phyloP scores from a whole-genome alignment of 257 asterid genomes.

The Solanum gracilifrons region DNA sequence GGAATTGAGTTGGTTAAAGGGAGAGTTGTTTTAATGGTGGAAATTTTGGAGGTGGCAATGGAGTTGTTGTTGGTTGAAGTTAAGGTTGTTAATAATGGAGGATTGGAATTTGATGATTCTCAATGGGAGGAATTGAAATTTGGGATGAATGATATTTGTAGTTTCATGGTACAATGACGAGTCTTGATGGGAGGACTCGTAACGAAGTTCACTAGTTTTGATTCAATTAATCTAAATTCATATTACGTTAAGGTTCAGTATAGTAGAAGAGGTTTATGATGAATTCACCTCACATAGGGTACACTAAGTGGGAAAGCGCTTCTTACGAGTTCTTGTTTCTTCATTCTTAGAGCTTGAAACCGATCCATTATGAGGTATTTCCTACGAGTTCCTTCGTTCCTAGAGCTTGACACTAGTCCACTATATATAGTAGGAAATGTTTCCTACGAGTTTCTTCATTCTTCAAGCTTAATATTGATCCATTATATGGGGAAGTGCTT shows the following conservation, averaged over 20 bases:
- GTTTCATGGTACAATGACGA: background rate
- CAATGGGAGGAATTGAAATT: constrained; percentile 55
- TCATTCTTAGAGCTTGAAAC: background rate
- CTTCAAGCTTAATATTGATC: background rate
- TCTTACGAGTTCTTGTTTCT: background rate
- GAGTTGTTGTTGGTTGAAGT: constrained; percentile 63
- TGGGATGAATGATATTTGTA: constrained; percentile 37
- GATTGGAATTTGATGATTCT: constrained; percentile 36
- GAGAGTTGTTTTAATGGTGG: constrained; percentile 32
- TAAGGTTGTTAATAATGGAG: constrained; percentile 47
- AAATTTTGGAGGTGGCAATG: constrained; percentile 40
- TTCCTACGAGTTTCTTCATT: background rate
- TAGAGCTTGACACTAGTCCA: background rate
- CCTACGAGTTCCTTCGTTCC: background rate
- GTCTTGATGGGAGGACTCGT: no score
- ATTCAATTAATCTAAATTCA: background rate
- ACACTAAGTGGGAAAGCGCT: background rate
- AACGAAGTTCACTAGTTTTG: background rate
- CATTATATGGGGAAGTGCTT: background rate
- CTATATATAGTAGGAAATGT: background rate
- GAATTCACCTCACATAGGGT: background rate
- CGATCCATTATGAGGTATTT: background rate
- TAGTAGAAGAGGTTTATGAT: background rate
- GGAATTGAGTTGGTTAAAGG: constrained; percentile 52
- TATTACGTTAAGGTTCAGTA: no score